phyloP scores from a whole-genome alignment of 768 basidiomycete species.

The Dioszegia crocea region DNA sequence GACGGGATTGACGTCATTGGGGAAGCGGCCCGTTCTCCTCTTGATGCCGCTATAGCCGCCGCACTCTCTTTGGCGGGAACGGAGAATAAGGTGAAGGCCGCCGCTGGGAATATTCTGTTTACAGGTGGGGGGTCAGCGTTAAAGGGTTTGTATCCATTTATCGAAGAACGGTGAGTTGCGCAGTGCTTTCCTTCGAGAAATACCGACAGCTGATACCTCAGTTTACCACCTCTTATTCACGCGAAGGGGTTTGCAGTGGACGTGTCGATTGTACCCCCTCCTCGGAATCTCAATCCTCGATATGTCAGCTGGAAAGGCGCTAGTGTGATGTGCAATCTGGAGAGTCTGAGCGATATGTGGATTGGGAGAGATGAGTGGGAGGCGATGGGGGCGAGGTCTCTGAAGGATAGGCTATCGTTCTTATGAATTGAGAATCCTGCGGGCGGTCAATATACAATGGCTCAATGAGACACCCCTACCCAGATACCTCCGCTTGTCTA shows the following conservation, averaged over 20 bases:
- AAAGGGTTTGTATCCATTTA: constrained; percentile 35
- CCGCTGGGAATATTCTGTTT: constrained; percentile 30
- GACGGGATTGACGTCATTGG: constrained; percentile 17
- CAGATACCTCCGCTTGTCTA: no score
- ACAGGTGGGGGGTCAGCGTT: constrained; percentile 37
- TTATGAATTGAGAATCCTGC: constrained; percentile 10
- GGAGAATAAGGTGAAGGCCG: constrained; percentile 38
- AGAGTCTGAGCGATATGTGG: constrained; percentile 85
- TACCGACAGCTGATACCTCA: constrained; percentile 11
- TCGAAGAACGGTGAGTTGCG: constrained; percentile 39
- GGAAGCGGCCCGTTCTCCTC: constrained; percentile 34
- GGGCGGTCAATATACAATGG: no score
- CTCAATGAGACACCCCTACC: no score
- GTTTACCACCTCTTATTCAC: constrained; percentile 35
- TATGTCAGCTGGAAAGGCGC: constrained; percentile 94
- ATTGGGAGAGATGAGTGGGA: constrained; percentile 74
- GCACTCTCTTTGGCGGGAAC: constrained; percentile 29
- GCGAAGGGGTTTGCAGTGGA: constrained; percentile 29
- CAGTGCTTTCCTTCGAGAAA: no score
- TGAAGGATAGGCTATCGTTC: constrained; percentile 48
- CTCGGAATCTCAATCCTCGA: constrained; percentile 84
- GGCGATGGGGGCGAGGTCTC: constrained; percentile 49
- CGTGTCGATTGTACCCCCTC: constrained; percentile 87
- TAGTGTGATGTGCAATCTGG: constrained; percentile 85
- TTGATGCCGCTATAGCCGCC: constrained; percentile 40